Base-by-base conservation (phyloP, 768 basidiomycete species). In the Tylopilus rubrobrunneus region DNA sequence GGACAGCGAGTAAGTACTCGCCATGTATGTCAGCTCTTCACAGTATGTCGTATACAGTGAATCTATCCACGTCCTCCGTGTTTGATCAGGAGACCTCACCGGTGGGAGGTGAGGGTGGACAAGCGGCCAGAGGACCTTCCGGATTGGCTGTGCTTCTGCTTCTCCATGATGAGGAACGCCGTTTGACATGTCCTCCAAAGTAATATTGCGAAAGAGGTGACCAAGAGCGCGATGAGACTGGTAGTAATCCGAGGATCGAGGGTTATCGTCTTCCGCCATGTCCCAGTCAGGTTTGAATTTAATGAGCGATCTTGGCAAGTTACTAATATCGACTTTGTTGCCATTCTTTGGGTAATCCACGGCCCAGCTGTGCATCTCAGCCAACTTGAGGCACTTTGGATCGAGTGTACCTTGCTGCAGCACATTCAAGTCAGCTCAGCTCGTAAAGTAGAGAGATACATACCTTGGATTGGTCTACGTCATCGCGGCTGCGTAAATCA, bases 321-420 rank as follows among this genome's bases (percentile, higher is more conserved):
- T 62, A 23, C 73, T 70, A 28, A 86, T 71, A 46, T 84, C 71
- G 25, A 89, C 85, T 2, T 82, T 78, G 36, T 79, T 79, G 9
- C 88, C 89, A 57, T 85, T 84, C 70, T 91, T 92, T 0, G 87
- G 83, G 64, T 88, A 92, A 62, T 91, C 89, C 5, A 92, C 89
- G 0, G 89, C 89, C 74, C 81, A 63, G 55, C 68, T 76, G 51
- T 55, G 63, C 86, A 90, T 66, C 48, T 73, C 70, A 4, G 89
- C 87, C 5, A 92, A 71, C 40, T 58, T 67, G 34, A 79, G 55
- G 65, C 91, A 92, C 44, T 71, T 63, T 1, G 67, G 60, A 58
- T 92, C 86, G 25, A 70, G 71, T 23, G 84, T 83, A 3, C 90
- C 89, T 4, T 77, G 67, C 85, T 89, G 57, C 8, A 12, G 15